Conservation (phyloP, 768 basidiomycete genomes). For the Tylopilus plumbeoviolaceoides region DNA sequence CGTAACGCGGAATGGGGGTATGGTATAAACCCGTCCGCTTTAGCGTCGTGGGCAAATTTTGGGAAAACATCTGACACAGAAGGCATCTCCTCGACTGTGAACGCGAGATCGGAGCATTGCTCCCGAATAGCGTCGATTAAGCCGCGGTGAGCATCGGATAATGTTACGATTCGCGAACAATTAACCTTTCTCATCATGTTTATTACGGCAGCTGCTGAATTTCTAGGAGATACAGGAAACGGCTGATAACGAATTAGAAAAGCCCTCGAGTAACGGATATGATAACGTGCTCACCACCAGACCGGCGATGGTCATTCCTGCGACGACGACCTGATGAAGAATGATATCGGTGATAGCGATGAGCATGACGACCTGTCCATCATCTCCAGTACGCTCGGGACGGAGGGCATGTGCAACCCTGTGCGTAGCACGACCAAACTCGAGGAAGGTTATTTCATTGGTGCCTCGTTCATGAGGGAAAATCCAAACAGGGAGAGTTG, state of each 20-base stretch:
- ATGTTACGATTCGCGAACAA: constrained; percentile 18
- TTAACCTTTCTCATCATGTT: constrained; percentile 16
- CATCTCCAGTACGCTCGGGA: not conserved
- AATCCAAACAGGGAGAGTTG: not conserved
- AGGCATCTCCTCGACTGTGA: constrained; percentile 12
- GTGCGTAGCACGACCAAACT: constrained; percentile 3
- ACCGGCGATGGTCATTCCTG: not conserved
- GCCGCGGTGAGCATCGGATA: constrained; percentile 3
- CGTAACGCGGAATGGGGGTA: constrained; percentile 7
- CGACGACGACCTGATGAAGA: not conserved
- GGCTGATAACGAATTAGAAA: constrained; percentile 6
- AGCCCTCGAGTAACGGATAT: not conserved
- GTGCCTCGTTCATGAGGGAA: not conserved
- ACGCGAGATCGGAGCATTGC: not conserved
- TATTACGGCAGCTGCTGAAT: constrained; percentile 16
- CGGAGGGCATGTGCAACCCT: not conserved
- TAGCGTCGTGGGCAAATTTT: constrained; percentile 24
- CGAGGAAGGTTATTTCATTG: not conserved
- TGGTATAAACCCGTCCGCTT: constrained; percentile 8
- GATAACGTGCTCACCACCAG: not conserved
- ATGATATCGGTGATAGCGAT: not conserved
- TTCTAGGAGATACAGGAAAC: constrained; percentile 20
- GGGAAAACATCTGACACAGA: constrained; percentile 32
- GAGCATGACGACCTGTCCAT: not conserved
- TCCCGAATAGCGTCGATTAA: constrained; percentile 10